phyloP scores from a whole-genome alignment of 306 rosid genomes.

The Albizia julibrissin region DNA sequence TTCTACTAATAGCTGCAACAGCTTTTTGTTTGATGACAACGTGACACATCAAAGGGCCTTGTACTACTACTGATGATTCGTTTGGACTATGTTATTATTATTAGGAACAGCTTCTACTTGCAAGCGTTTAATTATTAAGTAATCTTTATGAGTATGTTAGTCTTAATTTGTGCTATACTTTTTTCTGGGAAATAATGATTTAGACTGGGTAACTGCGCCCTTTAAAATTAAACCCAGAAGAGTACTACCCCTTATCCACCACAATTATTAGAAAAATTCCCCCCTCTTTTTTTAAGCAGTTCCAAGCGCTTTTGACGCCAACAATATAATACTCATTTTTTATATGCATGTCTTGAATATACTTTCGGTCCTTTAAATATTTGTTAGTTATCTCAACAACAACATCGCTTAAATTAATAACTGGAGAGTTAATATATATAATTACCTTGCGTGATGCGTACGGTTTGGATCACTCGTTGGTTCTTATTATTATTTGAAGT shows the following conservation, averaged over 20 bases:
- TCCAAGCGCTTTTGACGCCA: not conserved
- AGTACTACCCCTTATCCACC: not conserved
- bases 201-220: not conserved
- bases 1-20: slow-evolving; percentile 40
- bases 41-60: slow-evolving; percentile 55
- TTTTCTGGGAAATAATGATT: not conserved
- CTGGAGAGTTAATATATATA: not conserved
- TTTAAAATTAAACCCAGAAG: not conserved
- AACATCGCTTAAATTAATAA: not conserved
- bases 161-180: not conserved
- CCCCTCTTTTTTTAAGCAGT: not conserved
- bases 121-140: not conserved
- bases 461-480: not conserved
- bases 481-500: not conserved
- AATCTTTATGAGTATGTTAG: not conserved
- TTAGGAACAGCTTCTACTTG: not conserved
- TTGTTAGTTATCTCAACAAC: not conserved
- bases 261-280: not conserved
- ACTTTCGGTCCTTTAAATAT: not conserved
- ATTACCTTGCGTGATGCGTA: not conserved
- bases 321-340: not conserved
- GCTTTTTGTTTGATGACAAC: slow-evolving; percentile 66
- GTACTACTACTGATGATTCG: slow-evolving; percentile 34
- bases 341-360: not conserved
- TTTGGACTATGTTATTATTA: not conserved